These are phyloP conservation scores for Agaricus sinodeliciosus DNA, from an alignment of 768 basidiomycete genomes.

Conservation along the genomic window DNA sequence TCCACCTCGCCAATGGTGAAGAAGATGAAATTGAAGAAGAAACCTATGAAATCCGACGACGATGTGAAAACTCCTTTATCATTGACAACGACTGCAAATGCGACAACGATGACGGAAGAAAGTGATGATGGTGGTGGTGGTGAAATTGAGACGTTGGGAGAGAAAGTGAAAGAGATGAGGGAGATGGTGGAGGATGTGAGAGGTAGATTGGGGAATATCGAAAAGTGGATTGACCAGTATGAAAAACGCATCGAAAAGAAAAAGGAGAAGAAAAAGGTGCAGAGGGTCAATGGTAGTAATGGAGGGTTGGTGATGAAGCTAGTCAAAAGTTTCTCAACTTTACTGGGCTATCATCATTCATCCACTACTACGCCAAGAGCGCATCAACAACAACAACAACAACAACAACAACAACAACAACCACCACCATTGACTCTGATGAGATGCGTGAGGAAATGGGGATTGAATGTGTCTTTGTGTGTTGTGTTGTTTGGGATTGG, in stretches of 20 bases:
- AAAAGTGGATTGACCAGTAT: neutral
- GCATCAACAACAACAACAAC: too few relatives aligned
- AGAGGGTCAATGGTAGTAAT: too few relatives aligned
- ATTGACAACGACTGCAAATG: too few relatives aligned
- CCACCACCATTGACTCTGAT: neutral
- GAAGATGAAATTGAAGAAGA: too few relatives aligned
- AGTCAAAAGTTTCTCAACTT: too few relatives aligned
- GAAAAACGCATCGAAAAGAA: neutral
- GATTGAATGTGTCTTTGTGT: neutral
- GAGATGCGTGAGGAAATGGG: neutral
- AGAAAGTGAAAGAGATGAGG: neutral
- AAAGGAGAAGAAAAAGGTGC: neutral
- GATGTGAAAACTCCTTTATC: too few relatives aligned
- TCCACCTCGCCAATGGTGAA: too few relatives aligned
- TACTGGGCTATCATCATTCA: too few relatives aligned
- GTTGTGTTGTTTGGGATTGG: slow-evolving; percentile 1
- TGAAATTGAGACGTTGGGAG: neutral
- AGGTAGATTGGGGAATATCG: neutral
- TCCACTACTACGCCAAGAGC: too few relatives aligned
- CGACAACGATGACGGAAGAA: neutral
- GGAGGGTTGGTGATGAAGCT: neutral
- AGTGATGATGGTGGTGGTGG: neutral
- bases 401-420: too few relatives aligned
- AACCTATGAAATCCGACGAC: too few relatives aligned
- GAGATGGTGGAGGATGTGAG: neutral